These are phyloP conservation scores for Cadophora gregata DNA, from an alignment of 2,329 filamentous ascomycete genomes.

Conservation along the genomic window DNA sequence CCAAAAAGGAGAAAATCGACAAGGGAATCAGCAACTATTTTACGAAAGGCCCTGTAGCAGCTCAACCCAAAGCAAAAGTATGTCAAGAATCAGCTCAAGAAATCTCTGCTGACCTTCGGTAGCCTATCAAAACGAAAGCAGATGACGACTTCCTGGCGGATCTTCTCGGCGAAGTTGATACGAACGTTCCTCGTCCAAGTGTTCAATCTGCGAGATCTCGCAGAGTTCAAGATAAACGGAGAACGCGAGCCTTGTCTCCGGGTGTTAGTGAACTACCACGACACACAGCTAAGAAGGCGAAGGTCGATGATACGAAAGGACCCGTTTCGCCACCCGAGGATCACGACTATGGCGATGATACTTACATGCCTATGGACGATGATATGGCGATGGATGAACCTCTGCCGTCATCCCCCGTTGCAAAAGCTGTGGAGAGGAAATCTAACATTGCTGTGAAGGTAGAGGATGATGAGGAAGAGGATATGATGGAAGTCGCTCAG, in stretches of 20 bases:
- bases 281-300: constrained; percentile 62
- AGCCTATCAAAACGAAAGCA: constrained; percentile 81
- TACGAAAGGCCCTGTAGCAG: constrained; percentile 71
- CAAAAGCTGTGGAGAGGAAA: constrained; percentile 78
- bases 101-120: constrained; percentile 34
- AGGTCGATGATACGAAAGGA: constrained; percentile 56
- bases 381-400: constrained; percentile 83
- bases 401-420: constrained; percentile 84
- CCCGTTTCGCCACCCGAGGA: constrained; percentile 54
- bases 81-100: constrained; percentile 24
- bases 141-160: constrained; percentile 87
- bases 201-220: constrained; percentile 68
- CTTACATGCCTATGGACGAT: constrained; percentile 64
- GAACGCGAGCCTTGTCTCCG: constrained; percentile 81
- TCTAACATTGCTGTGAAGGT: constrained; percentile 59
- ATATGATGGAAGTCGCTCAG: constrained; percentile 88
- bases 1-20: constrained; percentile 85
- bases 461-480: constrained; percentile 75
- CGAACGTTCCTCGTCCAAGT: constrained; percentile 69
- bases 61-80: constrained; percentile 83
- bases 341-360: constrained; percentile 62
- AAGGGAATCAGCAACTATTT: constrained; percentile 96
- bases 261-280: constrained; percentile 58
- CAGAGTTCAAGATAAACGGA: constrained; percentile 78
- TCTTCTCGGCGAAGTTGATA: constrained; percentile 86